Base-by-base conservation (phyloP, 805 yeast genomes). In the Yamadazyma scolyti region DNA sequence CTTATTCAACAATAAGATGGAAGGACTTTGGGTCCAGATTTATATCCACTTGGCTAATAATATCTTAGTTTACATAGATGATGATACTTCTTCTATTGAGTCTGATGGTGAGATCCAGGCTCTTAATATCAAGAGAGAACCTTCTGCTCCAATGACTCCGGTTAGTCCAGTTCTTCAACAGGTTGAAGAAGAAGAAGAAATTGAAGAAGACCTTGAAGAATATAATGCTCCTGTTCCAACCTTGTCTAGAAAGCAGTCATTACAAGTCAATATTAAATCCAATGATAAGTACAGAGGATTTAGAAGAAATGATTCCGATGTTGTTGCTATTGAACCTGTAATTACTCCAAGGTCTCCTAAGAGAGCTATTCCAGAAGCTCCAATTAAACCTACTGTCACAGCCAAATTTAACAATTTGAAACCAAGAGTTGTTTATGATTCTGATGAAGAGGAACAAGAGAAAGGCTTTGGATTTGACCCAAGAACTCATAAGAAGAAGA, bases 1-100 rank as follows among this genome's bases (percentile, higher is more conserved):
- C 6, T 42, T 47, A 16, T 59, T 60, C 33, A 42, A 54, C 38
- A 48, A 47, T 9, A 45, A 42, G 12, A 47, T 60, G 48, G 69
- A 65, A 44, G 43, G 44, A 15, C 49, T 55, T 36, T 65, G 70
- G 70, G 56, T 64, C 16, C 56, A 61, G 43, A 47, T 63, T 17
- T 65, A 58, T 43, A 51, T 64, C n/a, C 56, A 44, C 34, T 39
- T 65, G 40, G 68, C 68, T n/a, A 61, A 64, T 39, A 46, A 49
- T 17, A 44, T 65, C 17, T 59, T 65, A 40, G 51, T 42, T 23
- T 43, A 41, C 18, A 42, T 46, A 16, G 54, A 45, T 26, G 48
- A 46, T 24, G 39, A 39, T 27, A 25, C 12, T 13, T 30, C 44
- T 18, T 30, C 37, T 39, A 16, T 24, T 40, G 34, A 26, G 13